Evolutionary conservation across 176 grass and related monocot species (phyloP), one percentile per base, ranked within the genome.

Genomic region (Saccharum spontaneum): DNA sequence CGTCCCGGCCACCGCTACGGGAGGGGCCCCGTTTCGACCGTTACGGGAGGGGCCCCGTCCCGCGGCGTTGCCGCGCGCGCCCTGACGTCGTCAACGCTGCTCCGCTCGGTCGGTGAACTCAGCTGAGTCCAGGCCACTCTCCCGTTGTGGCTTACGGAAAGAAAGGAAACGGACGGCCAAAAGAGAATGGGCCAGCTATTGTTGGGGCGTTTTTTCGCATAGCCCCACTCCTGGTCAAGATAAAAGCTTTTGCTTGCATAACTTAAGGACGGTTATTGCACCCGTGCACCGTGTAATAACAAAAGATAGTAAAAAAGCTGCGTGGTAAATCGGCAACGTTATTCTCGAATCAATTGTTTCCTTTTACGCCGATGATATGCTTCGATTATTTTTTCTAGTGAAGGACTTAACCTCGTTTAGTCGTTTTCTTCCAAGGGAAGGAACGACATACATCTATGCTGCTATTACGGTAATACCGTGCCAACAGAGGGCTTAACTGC

Each of bases 71-170:
- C 81, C 74, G 75, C 28, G 30, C 63, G 46, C 30, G 20, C 43
- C 59, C 67, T 80, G 59, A 87, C 89, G 89, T 54, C 81, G 85
- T 88, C 85, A 84, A 80, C 59, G 48, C 15, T 10, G 28, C 14
- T 20, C 17, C 20, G 45, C 48, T 49, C 48, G 36, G 38, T 62
- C 76, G 70, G 70, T n/a, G 18, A 73, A 1, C 69, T 23, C 60
- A 66, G 77, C 36, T 31, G 59, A 17, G 31, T 39, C 66, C 67
- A 24, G 11, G n/a, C 57, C 22, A 31, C 62, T 65, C 62, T 79
- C 67, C 87, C 87, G 57, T 84, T 84, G 75, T 20, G 54, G 31
- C 40, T 16, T 7, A 17, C 39, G 69, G 77, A 76, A 60, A 60
- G 30, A 50, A 64, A 28, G 36, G 74, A 59, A 59, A 50, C 71